Percentiles rank a stretch among this genome's conserved stretches.
phyloP scores from a whole-genome alignment of 73 alveolate genomes.

The Symbiodinium pilosum region DNA sequence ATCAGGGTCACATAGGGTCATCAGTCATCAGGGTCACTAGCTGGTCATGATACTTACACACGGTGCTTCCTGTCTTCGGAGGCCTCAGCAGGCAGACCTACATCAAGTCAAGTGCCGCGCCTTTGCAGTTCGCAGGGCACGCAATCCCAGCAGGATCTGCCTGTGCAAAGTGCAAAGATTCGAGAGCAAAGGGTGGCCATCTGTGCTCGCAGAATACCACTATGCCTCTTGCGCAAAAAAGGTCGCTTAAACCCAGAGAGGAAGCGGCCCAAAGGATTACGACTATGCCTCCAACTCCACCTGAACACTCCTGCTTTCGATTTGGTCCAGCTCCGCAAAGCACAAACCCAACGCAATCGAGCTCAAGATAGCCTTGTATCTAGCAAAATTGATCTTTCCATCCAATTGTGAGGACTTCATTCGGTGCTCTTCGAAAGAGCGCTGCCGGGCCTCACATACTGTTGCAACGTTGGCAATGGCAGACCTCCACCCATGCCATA shows the following conservation, averaged over 20 bases:
- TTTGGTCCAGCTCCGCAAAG: too few species aligned
- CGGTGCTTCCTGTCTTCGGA: not conserved
- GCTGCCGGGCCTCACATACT: constrained; percentile 50
- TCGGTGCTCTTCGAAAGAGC: not conserved
- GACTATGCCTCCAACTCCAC: too few species aligned
- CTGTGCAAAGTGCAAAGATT: not conserved
- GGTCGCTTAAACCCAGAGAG: too few species aligned
- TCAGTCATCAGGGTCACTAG: too few species aligned
- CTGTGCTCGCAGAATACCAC: too few species aligned
- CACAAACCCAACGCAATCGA: not conserved
- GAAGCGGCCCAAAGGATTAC: too few species aligned
- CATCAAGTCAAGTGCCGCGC: constrained; percentile 11
- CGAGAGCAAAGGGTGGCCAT: too few species aligned
- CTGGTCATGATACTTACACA: too few species aligned
- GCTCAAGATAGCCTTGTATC: not conserved
- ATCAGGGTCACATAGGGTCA: not conserved
- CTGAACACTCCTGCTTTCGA: too few species aligned
- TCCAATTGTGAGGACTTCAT: too few species aligned
- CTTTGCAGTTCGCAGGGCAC: constrained; percentile 78
- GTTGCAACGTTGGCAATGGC: constrained; percentile 73
- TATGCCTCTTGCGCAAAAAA: too few species aligned
- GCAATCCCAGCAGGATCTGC: constrained; percentile 69
- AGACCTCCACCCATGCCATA: constrained; percentile 93
- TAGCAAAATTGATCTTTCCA: not conserved
- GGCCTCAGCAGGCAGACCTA: too few species aligned